These are phyloP conservation scores for Chaetomium fimeti DNA, from an alignment of 495 filamentous ascomycete genomes.

Conservation along the genomic window DNA sequence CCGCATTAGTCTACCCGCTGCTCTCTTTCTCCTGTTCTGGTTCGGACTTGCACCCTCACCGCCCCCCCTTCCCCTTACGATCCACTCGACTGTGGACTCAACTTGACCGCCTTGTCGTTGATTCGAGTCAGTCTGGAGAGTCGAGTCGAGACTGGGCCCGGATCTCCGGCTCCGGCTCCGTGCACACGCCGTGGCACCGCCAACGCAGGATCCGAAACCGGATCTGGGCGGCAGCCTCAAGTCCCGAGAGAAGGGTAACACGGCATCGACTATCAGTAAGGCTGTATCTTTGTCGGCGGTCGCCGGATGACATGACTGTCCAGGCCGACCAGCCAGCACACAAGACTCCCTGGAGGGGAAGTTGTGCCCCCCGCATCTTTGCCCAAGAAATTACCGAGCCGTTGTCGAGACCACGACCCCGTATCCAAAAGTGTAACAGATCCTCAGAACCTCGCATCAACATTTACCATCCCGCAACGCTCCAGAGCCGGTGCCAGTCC, in stretches of 20 bases:
- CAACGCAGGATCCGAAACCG: constrained; percentile 5
- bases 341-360: background rate
- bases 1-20: constrained; percentile 1
- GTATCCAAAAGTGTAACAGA: background rate
- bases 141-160: background rate
- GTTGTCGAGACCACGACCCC: background rate
- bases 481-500: background rate
- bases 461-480: background rate
- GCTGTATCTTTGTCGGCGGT: background rate
- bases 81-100: background rate
- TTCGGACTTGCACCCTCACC: background rate
- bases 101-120: background rate
- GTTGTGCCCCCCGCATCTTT: background rate
- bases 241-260: constrained; percentile 6
- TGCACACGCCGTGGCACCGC: background rate
- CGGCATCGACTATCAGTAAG: constrained; percentile 3
- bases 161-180: background rate
- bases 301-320: background rate
- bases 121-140: background rate
- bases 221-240: background rate
- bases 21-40: background rate
- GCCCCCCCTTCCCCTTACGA: background rate
- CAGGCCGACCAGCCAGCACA: background rate
- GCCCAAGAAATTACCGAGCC: background rate
- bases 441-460: background rate